Evolutionary conservation across 2,329 filamentous ascomycete genomes (phyloP).

Genomic region (Tolypocladium sp.): DNA sequence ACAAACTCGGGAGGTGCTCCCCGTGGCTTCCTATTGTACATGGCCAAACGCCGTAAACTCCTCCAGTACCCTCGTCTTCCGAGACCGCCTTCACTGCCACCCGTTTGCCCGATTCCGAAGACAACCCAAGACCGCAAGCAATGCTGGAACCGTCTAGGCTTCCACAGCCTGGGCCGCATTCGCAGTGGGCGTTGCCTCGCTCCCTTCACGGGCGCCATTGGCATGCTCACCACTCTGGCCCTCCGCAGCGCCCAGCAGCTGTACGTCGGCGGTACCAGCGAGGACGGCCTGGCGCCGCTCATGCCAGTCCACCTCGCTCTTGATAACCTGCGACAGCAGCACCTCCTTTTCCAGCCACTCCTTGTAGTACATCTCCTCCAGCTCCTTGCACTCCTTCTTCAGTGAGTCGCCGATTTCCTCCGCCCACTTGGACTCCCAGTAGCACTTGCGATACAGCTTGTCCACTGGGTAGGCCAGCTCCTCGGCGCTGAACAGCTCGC

Average conservation of each 20-base stretch:
- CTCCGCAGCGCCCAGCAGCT: conserved; percentile 25
- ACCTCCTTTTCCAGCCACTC: conserved; percentile 78
- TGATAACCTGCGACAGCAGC: conserved; percentile 62
- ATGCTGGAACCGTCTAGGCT: background rate
- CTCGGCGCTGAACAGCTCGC: conserved; percentile 53
- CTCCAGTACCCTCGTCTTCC: background rate
- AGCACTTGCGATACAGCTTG: conserved; percentile 58
- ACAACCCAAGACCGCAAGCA: background rate
- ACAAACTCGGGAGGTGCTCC: background rate
- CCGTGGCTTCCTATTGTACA: background rate
- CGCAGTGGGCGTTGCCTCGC: conserved; percentile 1
- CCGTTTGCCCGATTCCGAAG: background rate
- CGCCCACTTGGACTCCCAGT: conserved; percentile 64
- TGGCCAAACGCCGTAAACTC: background rate
- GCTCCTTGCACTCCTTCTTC: conserved; percentile 52
- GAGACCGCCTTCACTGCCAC: background rate
- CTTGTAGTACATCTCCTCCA: conserved; percentile 57
- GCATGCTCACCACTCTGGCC: conserved; percentile 14
- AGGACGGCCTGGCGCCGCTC: conserved; percentile 47
- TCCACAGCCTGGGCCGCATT: conserved; percentile 1
- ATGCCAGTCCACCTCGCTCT: conserved; percentile 58
- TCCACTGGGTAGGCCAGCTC: conserved; percentile 54
- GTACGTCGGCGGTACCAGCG: conserved; percentile 34
- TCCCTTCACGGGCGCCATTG: conserved; percentile 10
- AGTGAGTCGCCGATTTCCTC: conserved; percentile 57